Percentiles rank a stretch among this genome's conserved stretches.
Evolutionary conservation across 2,329 filamentous ascomycete genomes (phyloP).

Genomic region (Fusarium brevicatenulatum): DNA sequence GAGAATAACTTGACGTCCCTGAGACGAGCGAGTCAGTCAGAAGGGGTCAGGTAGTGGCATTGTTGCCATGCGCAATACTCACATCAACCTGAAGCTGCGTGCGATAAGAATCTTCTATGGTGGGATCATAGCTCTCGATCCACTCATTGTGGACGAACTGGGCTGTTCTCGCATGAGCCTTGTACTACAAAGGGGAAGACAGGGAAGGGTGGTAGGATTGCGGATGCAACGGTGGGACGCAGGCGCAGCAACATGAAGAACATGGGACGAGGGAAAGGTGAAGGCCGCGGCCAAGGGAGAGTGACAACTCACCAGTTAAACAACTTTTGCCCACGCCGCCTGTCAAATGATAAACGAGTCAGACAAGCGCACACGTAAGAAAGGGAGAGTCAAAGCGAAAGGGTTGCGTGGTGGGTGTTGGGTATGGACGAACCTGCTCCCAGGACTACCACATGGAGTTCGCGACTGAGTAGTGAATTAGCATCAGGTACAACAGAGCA

Average conservation of each 20-base stretch:
- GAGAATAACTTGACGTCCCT: slow-evolving; percentile 88
- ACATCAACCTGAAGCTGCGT: slow-evolving; percentile 86
- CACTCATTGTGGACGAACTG: slow-evolving; percentile 95
- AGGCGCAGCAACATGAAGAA: slow-evolving; percentile 15
- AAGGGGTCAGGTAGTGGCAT: slow-evolving; percentile 12
- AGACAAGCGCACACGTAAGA: slow-evolving; percentile 38
- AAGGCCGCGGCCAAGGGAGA: neutral
- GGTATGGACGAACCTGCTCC: slow-evolving; percentile 72
- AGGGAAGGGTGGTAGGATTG: slow-evolving; percentile 25
- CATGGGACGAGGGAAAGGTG: slow-evolving; percentile 19
- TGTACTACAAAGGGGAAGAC: slow-evolving; percentile 22
- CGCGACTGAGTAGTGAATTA: slow-evolving; percentile 63
- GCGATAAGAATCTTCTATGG: slow-evolving; percentile 81
- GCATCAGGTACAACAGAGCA: neutral
- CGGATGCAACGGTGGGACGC: slow-evolving; percentile 26
- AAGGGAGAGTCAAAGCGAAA: slow-evolving; percentile 8
- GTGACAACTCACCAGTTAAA: slow-evolving; percentile 75
- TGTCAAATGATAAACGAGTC: slow-evolving; percentile 52
- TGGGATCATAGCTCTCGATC: slow-evolving; percentile 88
- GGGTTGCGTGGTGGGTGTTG: slow-evolving; percentile 3
- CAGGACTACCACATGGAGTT: slow-evolving; percentile 85
- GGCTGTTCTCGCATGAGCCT: slow-evolving; percentile 60
- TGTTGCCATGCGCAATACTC: slow-evolving; percentile 53
- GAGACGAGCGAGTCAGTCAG: slow-evolving; percentile 47
- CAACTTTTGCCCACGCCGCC: slow-evolving; percentile 94